Evolutionary conservation across 2,329 filamentous ascomycete genomes (phyloP), one percentile per base, ranked within the genome.

Genomic region (Pseudopithomyces chartarum): DNA sequence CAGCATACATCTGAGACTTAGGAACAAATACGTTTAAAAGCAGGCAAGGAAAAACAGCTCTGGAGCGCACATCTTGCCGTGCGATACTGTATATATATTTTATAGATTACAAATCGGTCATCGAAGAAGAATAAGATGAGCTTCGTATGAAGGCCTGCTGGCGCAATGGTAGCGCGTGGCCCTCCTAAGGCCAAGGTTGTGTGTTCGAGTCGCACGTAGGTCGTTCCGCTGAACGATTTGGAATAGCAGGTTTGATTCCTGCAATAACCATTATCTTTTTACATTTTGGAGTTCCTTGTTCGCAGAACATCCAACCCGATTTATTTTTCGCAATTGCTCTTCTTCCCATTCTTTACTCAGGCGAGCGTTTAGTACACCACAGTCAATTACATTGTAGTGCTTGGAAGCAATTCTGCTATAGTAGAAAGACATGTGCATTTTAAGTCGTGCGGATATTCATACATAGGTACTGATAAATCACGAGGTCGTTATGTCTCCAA

Each of bases 151-250:
- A 15, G 69, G 68, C 68, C 65, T 66, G 69, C 64, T 74, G 70
- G 71, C 71, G 71, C 71, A 74, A 74, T 74, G 71, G 71, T 73
- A 74, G 71, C 71, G 71, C 71, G 71, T 69, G 68, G 70, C 69
- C 71, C 71, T 74, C 71, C 71, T 74, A 74, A 74, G 71, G 69
- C 70, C 67, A 68, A 73, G 71, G 71, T 62, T 73, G 71, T 67
- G 65, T 63, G 71, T 74, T 74, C 71, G 71, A 74, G 71, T 74
- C 71, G 64, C 65, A 68, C 68, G 62, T 71, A 65, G 68, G 70
- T 73, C 71, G 70, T 19, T 46, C 26, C 20, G 7, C 33, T 3
- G 11, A 48, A 23, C 32, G 32, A n/a, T 48, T 38, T 48, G 32
- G 20, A 6, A 23, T 8, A n/a, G 13, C 32, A 36, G 33, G 32